Base-by-base conservation (phyloP, 2,329 filamentous ascomycete species). In the Akanthomyces lecanii region DNA sequence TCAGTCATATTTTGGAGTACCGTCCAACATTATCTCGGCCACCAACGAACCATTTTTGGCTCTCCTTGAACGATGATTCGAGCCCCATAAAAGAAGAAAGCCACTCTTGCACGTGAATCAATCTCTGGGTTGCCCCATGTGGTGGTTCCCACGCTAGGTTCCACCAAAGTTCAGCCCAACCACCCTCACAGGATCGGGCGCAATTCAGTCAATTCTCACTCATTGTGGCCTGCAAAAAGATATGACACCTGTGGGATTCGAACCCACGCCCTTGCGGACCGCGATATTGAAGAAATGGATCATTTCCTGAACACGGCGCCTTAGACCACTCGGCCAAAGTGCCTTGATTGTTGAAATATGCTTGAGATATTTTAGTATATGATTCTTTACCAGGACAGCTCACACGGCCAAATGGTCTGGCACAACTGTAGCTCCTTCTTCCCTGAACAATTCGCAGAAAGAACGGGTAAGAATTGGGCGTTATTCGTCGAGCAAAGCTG, bases 221-320 rank as follows among this genome's bases (percentile, higher is more conserved):
- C 11, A 47, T 11, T 12, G 47, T 45, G 30, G 44, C 7, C 14
- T 55, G 25, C 23, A 63, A 62, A 57, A 61, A 62, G 4, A 8
- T 52, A 57, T 71, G 69, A 71, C 69, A 70, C 69, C 69, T 70
- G 69, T 69, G 69, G 69, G 69, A 71, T 69, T 71, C 69, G 69
- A 71, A 71, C 69, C 69, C 69, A 69, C 69, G 69, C 33, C 33
- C 33, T 36, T 36, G 7, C 69, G 68, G 68, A 70, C 70, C 69
- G 60, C 68, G 33, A 36, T 36, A 36, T 36, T 36, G 33, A 36
- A 36, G 33, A 36, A 36, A 36, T 36, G 33, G 33, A 36, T 36
- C 33, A 36, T 48, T 38, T 38, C 50, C 66, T 68, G 64, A 68
- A 68, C 66, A 65, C 64, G 63, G 64, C 67, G 67, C 66, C 66